Base-by-base conservation (phyloP, 2,329 filamentous ascomycete genomes). In the Penicillium sp. region DNA sequence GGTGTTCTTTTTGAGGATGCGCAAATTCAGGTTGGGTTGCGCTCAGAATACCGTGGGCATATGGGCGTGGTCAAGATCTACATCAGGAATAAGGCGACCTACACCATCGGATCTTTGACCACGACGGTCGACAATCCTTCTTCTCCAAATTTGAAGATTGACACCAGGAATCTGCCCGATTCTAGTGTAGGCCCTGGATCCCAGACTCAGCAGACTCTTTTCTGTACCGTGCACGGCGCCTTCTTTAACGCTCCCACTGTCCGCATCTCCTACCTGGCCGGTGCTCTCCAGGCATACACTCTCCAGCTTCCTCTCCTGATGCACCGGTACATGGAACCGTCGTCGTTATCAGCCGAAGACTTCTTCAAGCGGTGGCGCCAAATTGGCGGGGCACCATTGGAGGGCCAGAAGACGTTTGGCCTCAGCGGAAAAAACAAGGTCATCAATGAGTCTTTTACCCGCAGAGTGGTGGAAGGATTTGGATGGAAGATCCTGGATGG, bases 321-420 rank as follows among this genome's bases (percentile, higher is more conserved):
- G 37, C 90, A 96, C 66, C 95, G 95, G 62, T 98, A 95, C 59
- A 95, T 96, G 88, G 89, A 95, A 47, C 79, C 85, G 0, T 89
- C 92, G 0, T 83, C 92, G 39, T 72, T 98, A 26, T 78, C 78
- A 5, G 80, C 83, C 0, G 92, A 98, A 35, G 92, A 98, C 60
- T 98, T 96, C 67, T 98, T 98, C 77, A 95, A 93, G 73, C 76
- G 93, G 35, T 98, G 92, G 92, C 93, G 95, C 73, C 92, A 98
- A 67, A 96, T 98, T 54, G 92, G 92, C 9, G 87, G 85, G 4
- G 79, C 79, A 1, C 82, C 89, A 1, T 78, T 93, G 18, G 93
- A 98, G 64, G 82, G 85, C 0, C 92, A 98, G 62, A 77, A 77
- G 32, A 87, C 96, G 20, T 93, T 98, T 63, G 80, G 82, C 0